Evolutionary conservation across 345 rosid genomes (phyloP).

Genomic region (Excoecaria cochinchinensis): DNA sequence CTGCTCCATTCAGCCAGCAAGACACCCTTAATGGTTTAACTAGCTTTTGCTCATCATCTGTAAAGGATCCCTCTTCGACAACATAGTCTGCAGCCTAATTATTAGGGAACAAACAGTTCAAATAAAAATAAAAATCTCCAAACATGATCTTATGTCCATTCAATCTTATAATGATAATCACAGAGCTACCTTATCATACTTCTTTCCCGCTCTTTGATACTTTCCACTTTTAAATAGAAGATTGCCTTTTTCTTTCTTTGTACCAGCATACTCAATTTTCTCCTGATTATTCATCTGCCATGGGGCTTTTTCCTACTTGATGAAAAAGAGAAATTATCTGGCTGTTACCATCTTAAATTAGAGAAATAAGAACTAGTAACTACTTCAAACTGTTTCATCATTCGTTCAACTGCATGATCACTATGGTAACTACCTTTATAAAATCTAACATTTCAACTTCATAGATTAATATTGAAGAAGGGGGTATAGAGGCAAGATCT

Average conservation of each 20-base stretch:
- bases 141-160: constrained; percentile 1
- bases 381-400: background rate
- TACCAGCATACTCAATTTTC: constrained; percentile 47
- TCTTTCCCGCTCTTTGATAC: constrained; percentile 49
- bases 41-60: constrained; percentile 42
- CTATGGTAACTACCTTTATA: constrained; percentile 36
- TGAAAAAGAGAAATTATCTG: background rate
- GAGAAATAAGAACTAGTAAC: background rate
- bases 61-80: constrained; percentile 44
- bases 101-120: constrained; percentile 4
- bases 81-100: constrained; percentile 50
- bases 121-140: background rate
- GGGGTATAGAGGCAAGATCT: constrained; percentile 44
- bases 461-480: constrained; percentile 39
- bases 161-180: background rate
- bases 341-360: background rate
- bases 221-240: constrained; percentile 50
- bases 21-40: constrained; percentile 45
- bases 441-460: constrained; percentile 52
- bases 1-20: constrained; percentile 65
- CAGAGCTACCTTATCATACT: constrained; percentile 51
- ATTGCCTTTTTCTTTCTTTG: constrained; percentile 61
- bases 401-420: background rate
- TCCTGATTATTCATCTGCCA: constrained; percentile 51
- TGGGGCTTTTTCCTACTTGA: constrained; percentile 40